Evolutionary conservation across 371 early-diverging fungal genomes (phyloP).

Genomic region (Capillidium heterosporum): DNA sequence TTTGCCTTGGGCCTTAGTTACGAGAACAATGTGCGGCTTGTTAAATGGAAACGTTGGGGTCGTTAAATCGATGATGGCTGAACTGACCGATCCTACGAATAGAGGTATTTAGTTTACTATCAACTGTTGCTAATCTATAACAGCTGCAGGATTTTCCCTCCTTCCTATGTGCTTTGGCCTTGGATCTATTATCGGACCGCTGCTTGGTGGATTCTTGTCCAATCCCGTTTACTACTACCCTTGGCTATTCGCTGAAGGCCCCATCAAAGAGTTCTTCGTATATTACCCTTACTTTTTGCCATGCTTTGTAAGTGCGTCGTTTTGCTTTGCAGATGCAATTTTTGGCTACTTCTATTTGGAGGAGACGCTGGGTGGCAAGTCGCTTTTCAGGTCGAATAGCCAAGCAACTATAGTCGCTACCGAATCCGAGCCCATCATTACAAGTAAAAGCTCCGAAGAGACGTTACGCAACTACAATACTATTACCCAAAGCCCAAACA

Average conservation of each 20-base stretch:
- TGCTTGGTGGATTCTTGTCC: slow-evolving; percentile 60
- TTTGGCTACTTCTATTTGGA: slow-evolving; percentile 49
- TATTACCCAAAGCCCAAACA: not conserved
- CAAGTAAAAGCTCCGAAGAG: not conserved
- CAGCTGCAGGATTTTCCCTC: slow-evolving; percentile 6
- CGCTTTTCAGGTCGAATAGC: not conserved
- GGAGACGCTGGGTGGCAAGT: slow-evolving; percentile 30
- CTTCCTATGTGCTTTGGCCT: slow-evolving; percentile 8
- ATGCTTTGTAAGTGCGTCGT: slow-evolving; percentile 43
- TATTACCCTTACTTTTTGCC: slow-evolving; percentile 71
- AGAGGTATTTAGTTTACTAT: slow-evolving; percentile 17
- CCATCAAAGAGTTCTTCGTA: slow-evolving; percentile 28
- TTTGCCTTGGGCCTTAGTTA: slow-evolving; percentile 39
- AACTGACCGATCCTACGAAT: slow-evolving; percentile 64
- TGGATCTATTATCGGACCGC: slow-evolving; percentile 33
- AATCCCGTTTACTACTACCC: slow-evolving; percentile 55
- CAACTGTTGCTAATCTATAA: not conserved
- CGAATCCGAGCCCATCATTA: not conserved
- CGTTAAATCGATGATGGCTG: slow-evolving; percentile 70
- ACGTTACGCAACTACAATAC: not conserved
- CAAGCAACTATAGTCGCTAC: too few species aligned
- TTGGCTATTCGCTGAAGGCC: slow-evolving; percentile 28
- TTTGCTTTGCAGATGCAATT: slow-evolving; percentile 38
- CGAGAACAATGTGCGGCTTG: slow-evolving; percentile 48
- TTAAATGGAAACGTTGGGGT: slow-evolving; percentile 72